Conservation (phyloP, 306 rosid species). For the Echinosophora koreensis region DNA sequence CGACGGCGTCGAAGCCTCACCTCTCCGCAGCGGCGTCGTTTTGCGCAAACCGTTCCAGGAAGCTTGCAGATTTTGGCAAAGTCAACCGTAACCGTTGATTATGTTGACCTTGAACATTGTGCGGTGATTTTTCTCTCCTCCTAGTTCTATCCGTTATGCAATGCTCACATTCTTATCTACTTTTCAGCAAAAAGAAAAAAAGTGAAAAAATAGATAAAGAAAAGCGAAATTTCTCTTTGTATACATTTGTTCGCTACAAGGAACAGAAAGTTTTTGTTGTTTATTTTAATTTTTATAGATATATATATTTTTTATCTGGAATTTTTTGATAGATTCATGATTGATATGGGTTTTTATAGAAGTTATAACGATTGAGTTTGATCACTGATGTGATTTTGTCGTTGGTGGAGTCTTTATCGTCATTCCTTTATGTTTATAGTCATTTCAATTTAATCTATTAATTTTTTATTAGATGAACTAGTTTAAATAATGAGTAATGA, state of each 20-base stretch:
- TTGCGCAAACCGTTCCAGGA: slow-evolving; percentile 83
- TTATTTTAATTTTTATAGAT: not conserved
- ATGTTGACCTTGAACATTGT: slow-evolving; percentile 42
- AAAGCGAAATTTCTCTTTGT: slow-evolving; percentile 39
- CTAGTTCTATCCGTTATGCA: not conserved
- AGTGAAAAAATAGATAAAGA: not conserved
- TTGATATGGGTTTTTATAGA: too few relatives aligned
- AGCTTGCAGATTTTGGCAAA: slow-evolving; percentile 90
- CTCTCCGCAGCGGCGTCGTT: slow-evolving; percentile 72
- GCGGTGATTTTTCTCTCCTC: slow-evolving; percentile 33
- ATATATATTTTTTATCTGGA: not conserved
- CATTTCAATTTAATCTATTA: too few relatives aligned
- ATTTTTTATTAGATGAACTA: too few relatives aligned
- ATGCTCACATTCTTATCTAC: slow-evolving; percentile 34
- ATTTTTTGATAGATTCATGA: too few relatives aligned
- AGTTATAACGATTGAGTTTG: too few relatives aligned
- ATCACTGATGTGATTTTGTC: too few relatives aligned
- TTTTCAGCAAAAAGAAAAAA: not conserved
- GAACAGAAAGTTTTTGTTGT: slow-evolving; percentile 37
- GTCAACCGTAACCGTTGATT: slow-evolving; percentile 77
- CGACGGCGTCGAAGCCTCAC: slow-evolving; percentile 60
- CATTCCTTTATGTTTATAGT: too few relatives aligned
- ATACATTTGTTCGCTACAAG: slow-evolving; percentile 47
- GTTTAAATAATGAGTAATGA: too few relatives aligned
- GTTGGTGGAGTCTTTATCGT: too few relatives aligned